Evolutionary conservation across 148 eudicot species (phyloP), one percentile per base, ranked within the genome.

Genomic region (Rhododendron williamsianum): DNA sequence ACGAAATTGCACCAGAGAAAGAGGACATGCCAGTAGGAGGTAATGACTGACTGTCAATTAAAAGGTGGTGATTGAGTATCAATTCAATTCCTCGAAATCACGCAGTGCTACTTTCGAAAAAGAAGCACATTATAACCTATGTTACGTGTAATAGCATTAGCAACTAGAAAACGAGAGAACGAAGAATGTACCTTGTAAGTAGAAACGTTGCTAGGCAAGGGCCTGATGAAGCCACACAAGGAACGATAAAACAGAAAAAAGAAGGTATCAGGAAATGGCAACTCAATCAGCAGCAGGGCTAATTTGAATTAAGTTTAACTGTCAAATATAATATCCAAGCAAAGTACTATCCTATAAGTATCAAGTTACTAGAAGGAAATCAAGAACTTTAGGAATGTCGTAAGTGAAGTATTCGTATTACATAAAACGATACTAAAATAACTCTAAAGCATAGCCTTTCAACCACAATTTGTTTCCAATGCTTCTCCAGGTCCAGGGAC

Each of bases 141-240:
- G 2, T 51, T 13, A 63, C 76, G 58, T 25, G 15, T 33, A 76
- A 58, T 25, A 52, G 10, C 23, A 80, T 74, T 16, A 73, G 63
- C 76, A 78, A 81, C 74, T 9, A 77, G 49, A 71, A 71, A 84
- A 45, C 52, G 18, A 69, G 36, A 83, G 35, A 80, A 52, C 49
- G 58, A 82, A 82, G 80, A 85, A 46, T 80, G 80, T 92, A 95
- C 99, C 99, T 96, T 97, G 79, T 97, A 97, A 77, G 99, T 95
- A 78, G 99, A 97, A 88, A 94, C 91, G 85, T 78, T 87, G 91
- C 90, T 95, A 2, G 99, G 99, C 86, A 97, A 88, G 80, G 99
- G 99, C 89, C 99, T 97, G 91, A 46, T 46, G 89, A 82, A 84
- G 86, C 58, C 87, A 90, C 12, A 82, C 60, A 71, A 36, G 2